Base-by-base conservation (phyloP, 2,329 filamentous ascomycete genomes). In the Leptographium flavum region DNA sequence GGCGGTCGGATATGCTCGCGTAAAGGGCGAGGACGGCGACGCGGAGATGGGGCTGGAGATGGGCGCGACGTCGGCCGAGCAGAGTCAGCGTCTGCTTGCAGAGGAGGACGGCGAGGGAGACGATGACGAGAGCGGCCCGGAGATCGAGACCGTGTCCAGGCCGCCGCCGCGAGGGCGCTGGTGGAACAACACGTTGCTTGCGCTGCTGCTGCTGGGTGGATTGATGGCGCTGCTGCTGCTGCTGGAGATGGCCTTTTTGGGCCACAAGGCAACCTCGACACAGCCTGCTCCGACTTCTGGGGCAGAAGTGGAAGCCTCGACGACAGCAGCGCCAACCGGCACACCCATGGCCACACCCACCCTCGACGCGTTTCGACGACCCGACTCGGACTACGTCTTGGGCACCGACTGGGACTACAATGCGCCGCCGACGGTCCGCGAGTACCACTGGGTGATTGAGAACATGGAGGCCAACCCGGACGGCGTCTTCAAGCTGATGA, bases 381-480 rank as follows among this genome's bases (percentile, higher is more conserved):
- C 52, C 4, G 52, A 61, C 2, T 58, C 62, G 1, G 71, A 79
- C 42, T 81, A 84, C 48, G 57, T 77, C 4, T 63, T 85, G 15
- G 63, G 73, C 42, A 55, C 66, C 0, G 51, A 61, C 2, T 84
- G 80, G 80, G 60, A 80, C 47, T 67, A 68, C 49, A 39, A 63
- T 17, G 68, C 71, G 0, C 52, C 64, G 3, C 66, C 70, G 0
- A 67, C 65, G 15, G 67, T 65, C 2, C 68, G 79, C 52, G 68
- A 74, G 50, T 79, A 77, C 53, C 61, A 69, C 49, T 83, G 78
- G 77, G 71, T 63, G 0, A 70, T 84, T 27, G 57, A 62, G 10
- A 74, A 81, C 48, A 70, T 71, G 28, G 62, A 66, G 30, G 74
- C 79, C 30, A 81, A 83, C 54, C 85, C 84, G 0, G 84, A 88